Conservation (phyloP, 2,329 filamentous ascomycete genomes). For the Neofusicoccum parvum region DNA sequence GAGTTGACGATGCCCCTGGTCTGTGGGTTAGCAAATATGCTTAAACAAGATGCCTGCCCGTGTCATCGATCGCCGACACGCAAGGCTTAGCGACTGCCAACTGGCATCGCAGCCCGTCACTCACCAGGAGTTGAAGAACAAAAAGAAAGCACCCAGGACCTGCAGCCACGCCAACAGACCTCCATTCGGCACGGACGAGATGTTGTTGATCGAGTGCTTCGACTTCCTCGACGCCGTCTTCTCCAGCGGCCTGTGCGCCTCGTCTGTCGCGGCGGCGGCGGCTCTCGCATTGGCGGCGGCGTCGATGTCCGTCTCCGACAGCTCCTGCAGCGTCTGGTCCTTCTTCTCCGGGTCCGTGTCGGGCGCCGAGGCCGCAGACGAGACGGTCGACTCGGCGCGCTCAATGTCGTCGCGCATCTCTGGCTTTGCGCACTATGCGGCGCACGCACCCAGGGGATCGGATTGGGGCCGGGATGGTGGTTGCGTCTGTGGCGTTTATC, state of each 20-base stretch:
- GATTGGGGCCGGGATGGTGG: background rate
- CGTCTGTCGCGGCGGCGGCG: background rate
- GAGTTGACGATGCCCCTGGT: constrained; percentile 49
- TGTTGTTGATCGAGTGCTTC: constrained; percentile 42
- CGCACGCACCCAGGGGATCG: too few species aligned
- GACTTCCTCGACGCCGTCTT: constrained; percentile 5
- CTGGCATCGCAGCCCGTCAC: constrained; percentile 3
- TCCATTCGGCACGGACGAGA: constrained; percentile 48
- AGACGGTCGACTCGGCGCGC: constrained; percentile 6
- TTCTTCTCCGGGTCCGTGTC: background rate
- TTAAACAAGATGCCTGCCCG: too few species aligned
- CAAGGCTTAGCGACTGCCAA: background rate
- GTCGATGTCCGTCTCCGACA: constrained; percentile 7
- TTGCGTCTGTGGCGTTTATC: constrained; percentile 1
- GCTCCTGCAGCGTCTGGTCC: background rate
- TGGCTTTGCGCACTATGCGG: background rate
- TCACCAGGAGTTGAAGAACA: constrained; percentile 53
- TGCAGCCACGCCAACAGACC: constrained; percentile 52
- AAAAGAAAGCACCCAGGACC: constrained; percentile 50
- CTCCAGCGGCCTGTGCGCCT: background rate
- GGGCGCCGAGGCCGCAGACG: background rate
- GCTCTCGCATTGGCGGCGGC: background rate
- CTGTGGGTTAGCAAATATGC: too few species aligned
- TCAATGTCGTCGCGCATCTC: constrained; percentile 17
- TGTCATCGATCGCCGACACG: too few species aligned